A percentile compares a stretch with the other conserved stretches of the same genome.
These are phyloP conservation scores for Lachnellula hyalina DNA, from an alignment of 2,329 filamentous ascomycete genomes.

Conservation along the genomic window DNA sequence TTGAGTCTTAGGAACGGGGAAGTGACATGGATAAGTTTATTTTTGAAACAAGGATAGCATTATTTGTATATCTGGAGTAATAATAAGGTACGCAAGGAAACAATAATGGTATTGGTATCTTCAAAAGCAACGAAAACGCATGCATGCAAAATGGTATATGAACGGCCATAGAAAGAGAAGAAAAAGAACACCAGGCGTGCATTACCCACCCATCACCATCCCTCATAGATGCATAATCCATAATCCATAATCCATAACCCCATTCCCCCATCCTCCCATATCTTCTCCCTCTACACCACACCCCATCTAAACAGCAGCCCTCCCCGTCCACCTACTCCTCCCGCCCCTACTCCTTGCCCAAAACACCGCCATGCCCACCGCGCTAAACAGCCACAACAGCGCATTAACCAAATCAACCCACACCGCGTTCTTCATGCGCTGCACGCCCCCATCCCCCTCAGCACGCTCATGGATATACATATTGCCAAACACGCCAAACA, in stretches of 20 bases:
- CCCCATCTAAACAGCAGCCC: constrained; percentile 44
- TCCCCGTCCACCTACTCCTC: constrained; percentile 52
- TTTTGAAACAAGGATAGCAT: too few relatives aligned
- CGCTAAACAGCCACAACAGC: constrained; percentile 68
- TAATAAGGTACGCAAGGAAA: neutral
- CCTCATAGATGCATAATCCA: neutral
- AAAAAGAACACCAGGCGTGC: neutral
- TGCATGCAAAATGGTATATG: neutral
- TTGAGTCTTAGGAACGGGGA: too few relatives aligned
- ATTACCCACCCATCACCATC: neutral
- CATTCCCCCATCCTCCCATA: neutral
- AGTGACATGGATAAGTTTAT: too few relatives aligned
- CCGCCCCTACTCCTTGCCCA: constrained; percentile 53
- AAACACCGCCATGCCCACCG: constrained; percentile 48
- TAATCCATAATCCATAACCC: neutral
- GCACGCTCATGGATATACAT: constrained; percentile 69
- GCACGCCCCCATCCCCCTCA: constrained; percentile 57
- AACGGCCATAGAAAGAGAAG: neutral
- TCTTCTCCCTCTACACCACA: constrained; percentile 4
- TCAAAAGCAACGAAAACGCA: neutral
- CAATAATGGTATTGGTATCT: neutral
- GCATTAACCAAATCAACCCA: constrained; percentile 76
- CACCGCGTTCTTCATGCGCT: constrained; percentile 79
- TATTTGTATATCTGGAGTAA: too few relatives aligned
- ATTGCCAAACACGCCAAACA: constrained; percentile 79